Evolutionary conservation across 352 stramenopile genomes (phyloP).

Genomic region (Globisporangium paroecandrum): DNA sequence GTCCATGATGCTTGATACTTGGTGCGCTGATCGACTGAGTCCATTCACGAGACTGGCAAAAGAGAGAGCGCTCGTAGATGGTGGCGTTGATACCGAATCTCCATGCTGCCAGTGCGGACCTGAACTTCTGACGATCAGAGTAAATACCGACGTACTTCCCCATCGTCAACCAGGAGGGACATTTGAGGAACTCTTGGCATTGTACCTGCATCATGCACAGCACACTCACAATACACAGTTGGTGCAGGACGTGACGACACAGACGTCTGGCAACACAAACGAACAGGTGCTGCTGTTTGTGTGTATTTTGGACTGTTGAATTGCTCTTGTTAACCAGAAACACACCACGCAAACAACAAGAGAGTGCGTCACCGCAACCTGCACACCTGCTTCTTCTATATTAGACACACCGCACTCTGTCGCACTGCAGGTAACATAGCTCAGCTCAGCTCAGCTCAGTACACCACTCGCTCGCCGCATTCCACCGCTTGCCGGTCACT

Average conservation of each 20-base stretch:
- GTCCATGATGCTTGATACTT: background rate
- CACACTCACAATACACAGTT: background rate
- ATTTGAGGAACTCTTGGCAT: no score
- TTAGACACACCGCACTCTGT: background rate
- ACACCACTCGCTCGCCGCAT: background rate
- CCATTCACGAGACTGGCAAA: no score
- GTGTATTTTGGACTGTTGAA: background rate
- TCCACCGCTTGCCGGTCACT: background rate
- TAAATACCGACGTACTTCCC: no score
- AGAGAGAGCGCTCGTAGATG: background rate
- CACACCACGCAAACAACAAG: background rate
- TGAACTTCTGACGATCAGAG: background rate
- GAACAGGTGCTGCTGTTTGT: background rate
- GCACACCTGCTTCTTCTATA: constrained; percentile 8
- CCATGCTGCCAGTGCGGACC: background rate
- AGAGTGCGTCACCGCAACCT: background rate
- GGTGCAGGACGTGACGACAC: background rate
- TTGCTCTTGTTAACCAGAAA: background rate
- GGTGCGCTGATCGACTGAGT: background rate
- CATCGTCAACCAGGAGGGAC: no score
- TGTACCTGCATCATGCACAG: no score
- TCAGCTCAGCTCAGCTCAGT: background rate
- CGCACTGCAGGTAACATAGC: background rate
- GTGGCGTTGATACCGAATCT: background rate
- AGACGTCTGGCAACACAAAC: background rate